A percentile compares a stretch with the other conserved stretches of the same genome.
phyloP scores from a whole-genome alignment of 2,329 filamentous ascomycete species.

The Fusarium tjaetaba region DNA sequence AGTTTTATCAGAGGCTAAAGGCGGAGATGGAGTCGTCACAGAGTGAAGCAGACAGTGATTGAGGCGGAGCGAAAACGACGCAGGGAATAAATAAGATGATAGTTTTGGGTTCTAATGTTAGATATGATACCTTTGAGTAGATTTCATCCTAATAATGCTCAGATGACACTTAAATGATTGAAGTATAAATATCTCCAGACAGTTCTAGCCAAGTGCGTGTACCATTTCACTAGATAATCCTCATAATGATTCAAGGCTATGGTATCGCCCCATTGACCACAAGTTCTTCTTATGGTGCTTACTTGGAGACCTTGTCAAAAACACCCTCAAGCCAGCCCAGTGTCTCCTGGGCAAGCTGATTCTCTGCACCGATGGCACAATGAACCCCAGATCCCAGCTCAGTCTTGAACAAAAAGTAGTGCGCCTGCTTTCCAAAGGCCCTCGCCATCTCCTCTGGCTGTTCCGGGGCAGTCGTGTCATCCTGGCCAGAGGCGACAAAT shows the following conservation, averaged over 20 bases:
- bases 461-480: not conserved
- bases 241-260: rapidly evolving
- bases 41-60: not conserved
- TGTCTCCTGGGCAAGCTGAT: not conserved
- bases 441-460: not conserved
- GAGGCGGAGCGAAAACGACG: not conserved
- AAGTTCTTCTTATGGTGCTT: rapidly evolving
- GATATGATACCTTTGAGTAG: rapidly evolving
- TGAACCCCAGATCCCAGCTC: not conserved
- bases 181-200: too few relatives aligned
- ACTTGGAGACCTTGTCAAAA: not conserved
- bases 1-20: slow-evolving; percentile 14
- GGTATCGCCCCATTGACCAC: rapidly evolving
- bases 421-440: not conserved
- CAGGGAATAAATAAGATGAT: not conserved
- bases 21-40: not conserved
- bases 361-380: not conserved
- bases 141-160: not conserved
- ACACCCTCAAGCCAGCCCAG: not conserved
- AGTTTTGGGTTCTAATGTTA: not conserved
- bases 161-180: too few relatives aligned
- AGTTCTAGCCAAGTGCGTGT: not conserved
- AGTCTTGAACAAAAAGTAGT: not conserved
- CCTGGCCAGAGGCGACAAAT: not conserved
- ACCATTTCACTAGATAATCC: rapidly evolving